phyloP scores from a whole-genome alignment of 2,329 filamentous ascomycete genomes.

The Huntiella savannae region DNA sequence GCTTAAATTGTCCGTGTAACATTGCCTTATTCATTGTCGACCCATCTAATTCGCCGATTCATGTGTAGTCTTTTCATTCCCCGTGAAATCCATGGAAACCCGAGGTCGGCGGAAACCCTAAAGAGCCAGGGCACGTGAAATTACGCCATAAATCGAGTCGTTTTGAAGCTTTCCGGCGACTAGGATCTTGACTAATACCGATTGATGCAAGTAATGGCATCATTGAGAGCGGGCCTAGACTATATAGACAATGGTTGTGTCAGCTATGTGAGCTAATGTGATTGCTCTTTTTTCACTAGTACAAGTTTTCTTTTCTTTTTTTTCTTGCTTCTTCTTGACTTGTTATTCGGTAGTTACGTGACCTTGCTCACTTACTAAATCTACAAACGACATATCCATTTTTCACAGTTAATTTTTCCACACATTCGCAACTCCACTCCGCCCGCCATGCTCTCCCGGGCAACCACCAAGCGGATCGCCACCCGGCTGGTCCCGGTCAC shows the following conservation, averaged over 20 bases:
- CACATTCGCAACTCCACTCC: neutral
- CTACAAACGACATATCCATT: neutral
- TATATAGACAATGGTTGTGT: no score
- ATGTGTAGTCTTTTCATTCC: neutral
- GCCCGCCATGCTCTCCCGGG: constrained; percentile 1
- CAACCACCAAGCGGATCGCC: neutral
- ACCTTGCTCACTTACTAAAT: neutral
- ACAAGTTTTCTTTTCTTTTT: neutral
- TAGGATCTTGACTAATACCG: no score
- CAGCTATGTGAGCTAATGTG: neutral
- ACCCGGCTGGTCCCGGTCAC: neutral
- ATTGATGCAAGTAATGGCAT: no score
- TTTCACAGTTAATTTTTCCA: neutral
- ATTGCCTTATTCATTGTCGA: neutral
- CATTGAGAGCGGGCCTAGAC: no score
- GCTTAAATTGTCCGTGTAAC: neutral
- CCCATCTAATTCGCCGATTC: neutral
- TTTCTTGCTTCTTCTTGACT: neutral
- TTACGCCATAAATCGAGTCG: neutral
- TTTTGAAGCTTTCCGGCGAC: no score
- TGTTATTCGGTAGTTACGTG: neutral
- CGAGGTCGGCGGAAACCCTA: neutral
- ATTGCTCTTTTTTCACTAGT: neutral
- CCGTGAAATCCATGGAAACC: neutral
- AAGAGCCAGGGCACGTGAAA: neutral